Conservation (phyloP, 148 eudicot species). For the Fagopyrum esculentum region DNA sequence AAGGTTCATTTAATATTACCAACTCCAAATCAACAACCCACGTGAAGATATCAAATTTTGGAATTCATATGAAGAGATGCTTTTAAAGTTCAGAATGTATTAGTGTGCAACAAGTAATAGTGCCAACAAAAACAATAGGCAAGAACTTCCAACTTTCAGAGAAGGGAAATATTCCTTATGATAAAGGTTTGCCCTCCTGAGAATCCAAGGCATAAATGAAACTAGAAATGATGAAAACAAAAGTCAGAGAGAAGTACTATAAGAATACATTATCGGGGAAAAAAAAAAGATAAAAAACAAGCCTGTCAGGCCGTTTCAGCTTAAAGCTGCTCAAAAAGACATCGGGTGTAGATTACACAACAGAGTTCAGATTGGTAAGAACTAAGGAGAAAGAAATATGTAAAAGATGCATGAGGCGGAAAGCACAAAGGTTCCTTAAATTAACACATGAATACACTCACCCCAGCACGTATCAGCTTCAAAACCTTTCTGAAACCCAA, state of each 20-base stretch:
- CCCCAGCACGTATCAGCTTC: conserved; percentile 76
- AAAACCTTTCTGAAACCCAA: conserved; percentile 73
- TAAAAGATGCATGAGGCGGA: neutral
- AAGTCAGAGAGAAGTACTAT: neutral
- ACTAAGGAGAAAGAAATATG: neutral
- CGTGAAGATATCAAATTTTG: neutral
- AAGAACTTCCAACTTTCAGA: too few species aligned
- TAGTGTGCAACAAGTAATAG: too few species aligned
- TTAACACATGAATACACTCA: conserved; percentile 19
- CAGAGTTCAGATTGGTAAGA: neutral
- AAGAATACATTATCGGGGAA: neutral
- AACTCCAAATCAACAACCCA: neutral
- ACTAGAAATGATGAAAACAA: neutral
- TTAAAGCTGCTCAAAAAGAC: neutral
- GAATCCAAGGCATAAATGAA: neutral
- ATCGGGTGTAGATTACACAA: neutral
- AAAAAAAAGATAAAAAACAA: neutral
- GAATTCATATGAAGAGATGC: neutral
- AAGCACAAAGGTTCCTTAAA: neutral
- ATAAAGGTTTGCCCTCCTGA: neutral
- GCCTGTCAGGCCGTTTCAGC: neutral
- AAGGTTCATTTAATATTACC: too few species aligned
- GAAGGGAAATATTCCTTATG: too few species aligned
- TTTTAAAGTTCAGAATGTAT: too few species aligned
- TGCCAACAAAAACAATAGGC: too few species aligned